Percentiles rank a stretch among this genome's conserved stretches.
phyloP scores from a whole-genome alignment of 2,329 filamentous ascomycete species.

The Periconia sp. region DNA sequence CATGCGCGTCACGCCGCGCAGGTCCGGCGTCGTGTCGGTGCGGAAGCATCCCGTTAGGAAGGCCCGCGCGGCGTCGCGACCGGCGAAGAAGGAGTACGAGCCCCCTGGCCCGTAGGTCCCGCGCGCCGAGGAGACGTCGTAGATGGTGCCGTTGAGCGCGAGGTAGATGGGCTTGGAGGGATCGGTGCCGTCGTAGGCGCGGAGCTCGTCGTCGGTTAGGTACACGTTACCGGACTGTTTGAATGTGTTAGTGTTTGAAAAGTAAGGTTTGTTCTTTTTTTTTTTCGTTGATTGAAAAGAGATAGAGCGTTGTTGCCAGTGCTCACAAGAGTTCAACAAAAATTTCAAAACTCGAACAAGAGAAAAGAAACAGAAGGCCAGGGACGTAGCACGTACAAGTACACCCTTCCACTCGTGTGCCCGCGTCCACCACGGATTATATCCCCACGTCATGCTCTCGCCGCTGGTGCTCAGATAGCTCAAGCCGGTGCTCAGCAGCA shows the following conservation, averaged over 20 bases:
- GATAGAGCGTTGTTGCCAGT: too few species aligned
- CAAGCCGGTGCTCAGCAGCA: conserved; percentile 66
- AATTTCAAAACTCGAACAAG: background rate
- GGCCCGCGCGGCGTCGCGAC: conserved; percentile 80
- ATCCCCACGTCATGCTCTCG: conserved; percentile 51
- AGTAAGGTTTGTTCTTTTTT: background rate
- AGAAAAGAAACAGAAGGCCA: background rate
- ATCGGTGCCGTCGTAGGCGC: conserved; percentile 76
- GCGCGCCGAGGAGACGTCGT: conserved; percentile 71
- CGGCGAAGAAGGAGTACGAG: conserved; percentile 83
- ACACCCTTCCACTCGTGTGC: conserved; percentile 36
- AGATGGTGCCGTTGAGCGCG: conserved; percentile 84
- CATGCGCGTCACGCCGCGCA: conserved; percentile 85
- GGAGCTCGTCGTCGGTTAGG: conserved; percentile 75
- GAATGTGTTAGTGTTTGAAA: background rate
- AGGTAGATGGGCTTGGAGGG: conserved; percentile 79
- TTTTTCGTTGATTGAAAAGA: background rate
- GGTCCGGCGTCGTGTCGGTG: conserved; percentile 79
- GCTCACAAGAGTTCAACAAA: too few species aligned
- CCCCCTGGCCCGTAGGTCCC: conserved; percentile 67
- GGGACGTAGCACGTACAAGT: too few species aligned
- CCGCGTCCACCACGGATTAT: conserved; percentile 43
- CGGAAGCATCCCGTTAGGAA: conserved; percentile 93
- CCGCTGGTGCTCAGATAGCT: conserved; percentile 77
- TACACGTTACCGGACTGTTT: conserved; percentile 58